phyloP scores from a whole-genome alignment of 345 rosid genomes.

The Trapa incisa region DNA sequence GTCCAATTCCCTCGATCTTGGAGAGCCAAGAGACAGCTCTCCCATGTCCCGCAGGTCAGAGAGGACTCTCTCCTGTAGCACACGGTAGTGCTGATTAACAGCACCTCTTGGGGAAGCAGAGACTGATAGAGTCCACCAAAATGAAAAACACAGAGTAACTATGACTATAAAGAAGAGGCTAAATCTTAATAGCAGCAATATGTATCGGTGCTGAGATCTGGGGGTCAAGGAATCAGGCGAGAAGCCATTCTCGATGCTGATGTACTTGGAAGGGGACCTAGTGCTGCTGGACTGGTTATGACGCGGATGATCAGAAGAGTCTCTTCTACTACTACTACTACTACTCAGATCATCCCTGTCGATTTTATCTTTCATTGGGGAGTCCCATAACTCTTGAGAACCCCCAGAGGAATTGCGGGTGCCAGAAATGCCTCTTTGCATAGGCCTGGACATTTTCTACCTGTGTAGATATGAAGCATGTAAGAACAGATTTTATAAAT shows the following conservation, averaged over 20 bases:
- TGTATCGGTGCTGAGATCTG: conserved; percentile 49
- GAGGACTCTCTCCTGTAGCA: conserved; percentile 79
- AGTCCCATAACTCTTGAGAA: conserved; percentile 49
- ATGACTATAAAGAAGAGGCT: conserved; percentile 61
- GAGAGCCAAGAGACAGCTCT: conserved; percentile 70
- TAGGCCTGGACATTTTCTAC: conserved; percentile 10
- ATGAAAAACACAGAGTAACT: conserved; percentile 62
- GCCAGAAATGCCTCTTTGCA: conserved; percentile 2
- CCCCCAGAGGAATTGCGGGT: conserved; percentile 26
- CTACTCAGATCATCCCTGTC: conserved; percentile 44
- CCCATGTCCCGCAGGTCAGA: conserved; percentile 86
- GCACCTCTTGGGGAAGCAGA: conserved; percentile 62
- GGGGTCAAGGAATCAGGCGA: conserved; percentile 42
- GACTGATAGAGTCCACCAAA: conserved; percentile 88
- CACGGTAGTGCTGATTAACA: conserved; percentile 62
- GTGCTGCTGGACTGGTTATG: conserved; percentile 23
- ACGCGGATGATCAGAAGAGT: conserved; percentile 36
- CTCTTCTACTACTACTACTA: conserved; percentile 21
- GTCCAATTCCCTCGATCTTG: conserved; percentile 60
- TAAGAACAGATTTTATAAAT: neutral
- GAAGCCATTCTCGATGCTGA: conserved; percentile 44
- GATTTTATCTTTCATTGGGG: conserved; percentile 65
- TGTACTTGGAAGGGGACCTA: conserved; percentile 49
- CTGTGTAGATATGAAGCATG: conserved; percentile 1
- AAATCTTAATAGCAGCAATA: conserved; percentile 46